phyloP scores from a whole-genome alignment of 2,329 filamentous ascomycete genomes.

The Pseudogymnoascus sp. region DNA sequence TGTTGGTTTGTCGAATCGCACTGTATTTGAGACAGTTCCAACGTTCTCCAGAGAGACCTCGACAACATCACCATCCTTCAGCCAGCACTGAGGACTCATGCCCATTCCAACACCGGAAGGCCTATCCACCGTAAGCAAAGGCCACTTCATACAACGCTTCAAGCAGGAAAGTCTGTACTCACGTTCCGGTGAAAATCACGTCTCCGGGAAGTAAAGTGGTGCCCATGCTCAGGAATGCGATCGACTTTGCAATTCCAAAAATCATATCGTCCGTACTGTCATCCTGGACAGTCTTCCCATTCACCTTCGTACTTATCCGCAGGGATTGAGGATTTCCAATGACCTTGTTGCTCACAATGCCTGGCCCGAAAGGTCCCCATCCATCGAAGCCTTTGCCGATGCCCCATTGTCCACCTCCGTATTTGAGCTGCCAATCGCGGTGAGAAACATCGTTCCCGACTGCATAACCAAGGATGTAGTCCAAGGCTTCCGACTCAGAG shows the following conservation, averaged over 20 bases:
- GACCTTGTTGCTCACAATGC: conserved; percentile 54
- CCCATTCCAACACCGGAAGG: conserved; percentile 68
- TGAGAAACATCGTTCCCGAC: conserved; percentile 77
- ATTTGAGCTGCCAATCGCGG: conserved; percentile 67
- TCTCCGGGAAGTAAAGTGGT: conserved; percentile 59
- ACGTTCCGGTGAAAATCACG: conserved; percentile 61
- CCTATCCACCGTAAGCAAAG: conserved; percentile 29
- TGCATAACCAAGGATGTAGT: conserved; percentile 68
- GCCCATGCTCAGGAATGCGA: conserved; percentile 55
- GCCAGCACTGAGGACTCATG: conserved; percentile 58
- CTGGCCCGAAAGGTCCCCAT: conserved; percentile 69
- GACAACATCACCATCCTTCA: conserved; percentile 64
- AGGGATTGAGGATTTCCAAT: conserved; percentile 53
- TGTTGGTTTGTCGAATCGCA: conserved; percentile 38
- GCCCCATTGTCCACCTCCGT: conserved; percentile 63
- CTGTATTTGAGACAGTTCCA: conserved; percentile 51
- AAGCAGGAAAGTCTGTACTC: conserved; percentile 28
- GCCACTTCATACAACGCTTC: not conserved
- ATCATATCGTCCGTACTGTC: conserved; percentile 57
- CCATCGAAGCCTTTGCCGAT: conserved; percentile 70
- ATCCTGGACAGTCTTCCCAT: conserved; percentile 52
- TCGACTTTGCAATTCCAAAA: conserved; percentile 53
- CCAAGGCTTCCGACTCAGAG: conserved; percentile 57
- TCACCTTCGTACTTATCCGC: conserved; percentile 52
- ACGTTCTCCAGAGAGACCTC: conserved; percentile 63